Percentiles rank a stretch among this genome's conserved stretches.
Conservation (phyloP, 2,329 filamentous ascomycete genomes). For the Microcyclospora pomicola region DNA sequence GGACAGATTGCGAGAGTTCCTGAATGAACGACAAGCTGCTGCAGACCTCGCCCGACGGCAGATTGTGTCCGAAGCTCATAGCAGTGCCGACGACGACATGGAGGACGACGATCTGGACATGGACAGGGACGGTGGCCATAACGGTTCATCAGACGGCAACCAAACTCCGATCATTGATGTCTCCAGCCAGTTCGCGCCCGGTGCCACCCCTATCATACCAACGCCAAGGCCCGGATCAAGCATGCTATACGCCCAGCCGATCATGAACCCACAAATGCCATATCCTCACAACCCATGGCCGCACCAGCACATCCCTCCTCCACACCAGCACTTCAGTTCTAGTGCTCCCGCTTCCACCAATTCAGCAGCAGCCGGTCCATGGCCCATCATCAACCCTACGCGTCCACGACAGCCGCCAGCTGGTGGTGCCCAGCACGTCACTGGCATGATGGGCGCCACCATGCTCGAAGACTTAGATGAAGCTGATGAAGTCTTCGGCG, state of each 20-base stretch:
- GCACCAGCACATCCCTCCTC: not conserved
- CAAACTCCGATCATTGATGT: constrained; percentile 18
- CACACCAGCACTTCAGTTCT: constrained; percentile 11
- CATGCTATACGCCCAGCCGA: constrained; percentile 5
- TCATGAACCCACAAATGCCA: not conserved
- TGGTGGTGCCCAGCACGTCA: constrained; percentile 21
- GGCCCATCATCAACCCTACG: constrained; percentile 2
- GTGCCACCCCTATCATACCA: constrained; percentile 14
- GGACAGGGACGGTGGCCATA: constrained; percentile 20
- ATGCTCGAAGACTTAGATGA: constrained; percentile 27
- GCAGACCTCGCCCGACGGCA: constrained; percentile 4
- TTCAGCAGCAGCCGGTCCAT: constrained; percentile 2
- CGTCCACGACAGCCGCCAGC: constrained; percentile 2
- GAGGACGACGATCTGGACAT: constrained; percentile 14
- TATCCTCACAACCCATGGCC: not conserved
- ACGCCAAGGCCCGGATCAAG: constrained; percentile 8
- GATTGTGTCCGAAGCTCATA: constrained; percentile 6
- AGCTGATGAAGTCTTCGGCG: constrained; percentile 30
- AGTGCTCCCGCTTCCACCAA: constrained; percentile 18
- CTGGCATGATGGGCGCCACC: constrained; percentile 24
- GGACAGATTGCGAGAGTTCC: constrained; percentile 57
- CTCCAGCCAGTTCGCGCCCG: constrained; percentile 12
- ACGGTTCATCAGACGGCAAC: constrained; percentile 16
- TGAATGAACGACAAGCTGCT: constrained; percentile 41
- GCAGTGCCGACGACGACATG: constrained; percentile 4